A percentile compares a stretch with the other conserved stretches of the same genome.
phyloP scores from a whole-genome alignment of 768 basidiomycete species.

The Collybiopsis luxurians region DNA sequence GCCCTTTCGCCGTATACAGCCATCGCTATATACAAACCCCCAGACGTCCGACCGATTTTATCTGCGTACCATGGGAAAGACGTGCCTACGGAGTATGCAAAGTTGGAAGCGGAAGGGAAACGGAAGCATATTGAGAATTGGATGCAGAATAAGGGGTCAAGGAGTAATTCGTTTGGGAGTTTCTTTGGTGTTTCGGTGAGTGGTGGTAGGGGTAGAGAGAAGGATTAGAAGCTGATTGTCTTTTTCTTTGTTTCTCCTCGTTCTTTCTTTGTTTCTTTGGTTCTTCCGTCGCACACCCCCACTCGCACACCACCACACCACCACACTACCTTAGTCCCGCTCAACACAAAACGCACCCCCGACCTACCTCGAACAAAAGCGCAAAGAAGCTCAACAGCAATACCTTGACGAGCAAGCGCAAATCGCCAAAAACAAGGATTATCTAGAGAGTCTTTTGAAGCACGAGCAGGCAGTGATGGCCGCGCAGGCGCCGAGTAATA shows the following conservation, averaged over 20 bases:
- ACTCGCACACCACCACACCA: neutral
- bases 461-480: constrained; percentile 42
- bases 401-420: constrained; percentile 52
- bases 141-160: constrained; percentile 41
- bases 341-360: constrained; percentile 32
- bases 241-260: neutral
- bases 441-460: constrained; percentile 38
- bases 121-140: constrained; percentile 77
- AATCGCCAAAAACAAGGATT: constrained; percentile 41
- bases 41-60: constrained; percentile 86
- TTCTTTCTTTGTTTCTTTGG: neutral
- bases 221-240: too few relatives aligned
- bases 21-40: constrained; percentile 85
- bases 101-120: constrained; percentile 84
- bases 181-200: constrained; percentile 37
- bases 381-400: constrained; percentile 47
- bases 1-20: too few relatives aligned
- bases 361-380: constrained; percentile 54
- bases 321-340: constrained; percentile 12
- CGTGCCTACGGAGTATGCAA: constrained; percentile 85
- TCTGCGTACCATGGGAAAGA: constrained; percentile 85
- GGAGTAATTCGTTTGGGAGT: constrained; percentile 28
- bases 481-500: constrained; percentile 37
- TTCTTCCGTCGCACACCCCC: neutral
- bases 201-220: too few relatives aligned